Conservation (phyloP, 2,329 filamentous ascomycete genomes). For the Neonectria coccinea region DNA sequence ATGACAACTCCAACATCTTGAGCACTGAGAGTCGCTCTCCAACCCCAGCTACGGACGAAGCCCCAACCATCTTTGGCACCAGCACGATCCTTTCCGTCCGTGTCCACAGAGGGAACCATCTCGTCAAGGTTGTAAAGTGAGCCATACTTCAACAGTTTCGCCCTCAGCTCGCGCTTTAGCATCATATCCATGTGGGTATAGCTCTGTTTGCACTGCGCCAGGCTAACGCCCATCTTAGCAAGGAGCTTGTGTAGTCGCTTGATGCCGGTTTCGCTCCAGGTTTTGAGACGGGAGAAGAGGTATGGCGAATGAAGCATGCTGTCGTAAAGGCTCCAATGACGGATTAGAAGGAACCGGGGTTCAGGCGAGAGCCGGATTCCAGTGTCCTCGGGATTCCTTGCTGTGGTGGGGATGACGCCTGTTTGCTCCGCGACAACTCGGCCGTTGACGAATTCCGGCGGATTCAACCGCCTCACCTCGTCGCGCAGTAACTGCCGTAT, state of each 20-base stretch:
- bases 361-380: constrained; percentile 94
- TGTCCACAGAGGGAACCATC: constrained; percentile 83
- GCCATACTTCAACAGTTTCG: constrained; percentile 90
- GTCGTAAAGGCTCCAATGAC: constrained; percentile 98
- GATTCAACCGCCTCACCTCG: constrained; percentile 93
- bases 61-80: constrained; percentile 93
- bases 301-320: constrained; percentile 99
- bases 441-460: constrained; percentile 75
- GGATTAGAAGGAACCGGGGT: constrained; percentile 89
- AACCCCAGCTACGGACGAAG: constrained; percentile 97
- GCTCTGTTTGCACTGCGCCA: constrained; percentile 93
- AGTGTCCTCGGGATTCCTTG: constrained; percentile 88
- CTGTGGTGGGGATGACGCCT: constrained; percentile 90
- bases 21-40: constrained; percentile 92
- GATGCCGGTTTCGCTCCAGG: constrained; percentile 91
- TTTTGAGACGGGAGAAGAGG: constrained; percentile 88
- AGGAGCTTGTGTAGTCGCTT: constrained; percentile 93
- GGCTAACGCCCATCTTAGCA: constrained; percentile 96
- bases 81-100: constrained; percentile 75
- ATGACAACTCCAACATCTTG: constrained; percentile 95
- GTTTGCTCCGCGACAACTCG: constrained; percentile 72
- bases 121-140: constrained; percentile 94
- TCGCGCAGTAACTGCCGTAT: constrained; percentile 90
- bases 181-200: constrained; percentile 99
- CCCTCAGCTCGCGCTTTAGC: constrained; percentile 86